Percentiles rank a stretch among this genome's conserved stretches.
These are phyloP conservation scores for Fusarium beomiforme DNA, from an alignment of 2,329 filamentous ascomycete species.

Conservation along the genomic window DNA sequence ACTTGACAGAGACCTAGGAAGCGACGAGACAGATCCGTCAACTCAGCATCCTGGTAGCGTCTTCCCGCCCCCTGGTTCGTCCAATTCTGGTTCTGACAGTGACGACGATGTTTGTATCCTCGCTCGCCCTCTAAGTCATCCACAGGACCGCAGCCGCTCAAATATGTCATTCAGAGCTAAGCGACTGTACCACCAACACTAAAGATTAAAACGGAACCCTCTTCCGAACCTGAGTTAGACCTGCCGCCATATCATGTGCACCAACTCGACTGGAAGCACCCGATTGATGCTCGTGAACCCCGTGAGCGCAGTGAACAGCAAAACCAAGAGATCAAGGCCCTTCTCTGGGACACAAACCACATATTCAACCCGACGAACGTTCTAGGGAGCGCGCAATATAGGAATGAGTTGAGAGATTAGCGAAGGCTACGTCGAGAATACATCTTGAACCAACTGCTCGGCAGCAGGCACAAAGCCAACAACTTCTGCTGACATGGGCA, in stretches of 20 bases:
- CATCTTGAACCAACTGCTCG: neutral
- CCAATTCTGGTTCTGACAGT: neutral
- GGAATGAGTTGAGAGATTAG: neutral
- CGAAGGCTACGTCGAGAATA: neutral
- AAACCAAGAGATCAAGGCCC: neutral
- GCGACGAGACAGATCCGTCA: neutral
- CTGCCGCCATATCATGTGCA: slow-evolving; percentile 8
- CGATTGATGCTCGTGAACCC: neutral
- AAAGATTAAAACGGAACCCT: neutral
- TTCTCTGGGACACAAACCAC: slow-evolving; percentile 2
- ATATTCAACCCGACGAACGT: neutral
- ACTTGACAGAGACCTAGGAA: neutral
- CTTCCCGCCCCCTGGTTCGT: neutral
- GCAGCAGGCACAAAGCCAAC: neutral
- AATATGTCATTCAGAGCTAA: neutral
- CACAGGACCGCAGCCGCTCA: neutral
- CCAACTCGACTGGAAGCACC: slow-evolving; percentile 1
- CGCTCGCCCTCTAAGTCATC: neutral
- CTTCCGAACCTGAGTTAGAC: neutral
- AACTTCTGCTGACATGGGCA: neutral
- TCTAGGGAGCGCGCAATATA: neutral
- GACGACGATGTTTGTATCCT: neutral
- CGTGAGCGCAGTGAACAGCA: neutral
- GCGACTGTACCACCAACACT: no score
- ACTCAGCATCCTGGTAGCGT: neutral